Percentiles rank a stretch among this genome's conserved stretches.
These are phyloP conservation scores for Aspergillus jensenii DNA, from an alignment of 2,329 filamentous ascomycete genomes.

Conservation along the genomic window DNA sequence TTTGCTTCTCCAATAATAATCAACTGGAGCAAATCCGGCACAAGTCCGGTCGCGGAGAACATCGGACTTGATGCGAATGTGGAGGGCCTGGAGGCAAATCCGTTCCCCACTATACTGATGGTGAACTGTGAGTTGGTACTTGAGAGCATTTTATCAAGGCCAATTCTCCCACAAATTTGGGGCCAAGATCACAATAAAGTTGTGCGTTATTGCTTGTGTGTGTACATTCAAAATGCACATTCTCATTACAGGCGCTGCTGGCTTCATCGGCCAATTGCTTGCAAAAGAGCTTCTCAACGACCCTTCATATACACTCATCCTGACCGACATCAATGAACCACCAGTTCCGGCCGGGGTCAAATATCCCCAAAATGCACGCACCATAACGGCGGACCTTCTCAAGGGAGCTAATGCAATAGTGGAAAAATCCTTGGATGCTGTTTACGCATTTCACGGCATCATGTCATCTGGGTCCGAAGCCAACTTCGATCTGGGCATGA, in stretches of 20 bases:
- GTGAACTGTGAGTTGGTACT: slow-evolving; percentile 1
- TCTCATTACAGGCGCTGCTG: slow-evolving; percentile 64
- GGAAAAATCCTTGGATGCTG: slow-evolving; percentile 49
- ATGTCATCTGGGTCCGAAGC: slow-evolving; percentile 66
- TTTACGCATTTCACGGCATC: slow-evolving; percentile 66
- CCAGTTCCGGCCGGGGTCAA: slow-evolving; percentile 50
- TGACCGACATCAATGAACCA: slow-evolving; percentile 59
- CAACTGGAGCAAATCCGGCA: slow-evolving; percentile 11
- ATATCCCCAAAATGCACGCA: slow-evolving; percentile 52
- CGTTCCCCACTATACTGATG: slow-evolving; percentile 13
- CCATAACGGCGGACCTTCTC: slow-evolving; percentile 56
- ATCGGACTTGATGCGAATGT: slow-evolving; percentile 40
- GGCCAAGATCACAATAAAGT: background rate
- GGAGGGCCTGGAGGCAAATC: slow-evolving; percentile 32
- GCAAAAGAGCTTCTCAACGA: slow-evolving; percentile 55
- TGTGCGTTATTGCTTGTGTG: background rate
- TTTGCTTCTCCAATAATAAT: background rate
- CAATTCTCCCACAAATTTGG: background rate
- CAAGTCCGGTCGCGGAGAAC: slow-evolving; percentile 34
- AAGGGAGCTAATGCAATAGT: slow-evolving; percentile 40
- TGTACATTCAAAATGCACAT: slow-evolving; percentile 44
- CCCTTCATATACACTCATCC: slow-evolving; percentile 48
- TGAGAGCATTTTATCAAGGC: background rate
- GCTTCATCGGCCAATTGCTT: slow-evolving; percentile 65
- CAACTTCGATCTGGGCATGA: slow-evolving; percentile 59